A percentile compares a stretch with the other conserved stretches of the same genome.
These are phyloP conservation scores for Gymnopus androsaceus DNA, from an alignment of 1,284 basidiomycete genomes.

Conservation along the genomic window DNA sequence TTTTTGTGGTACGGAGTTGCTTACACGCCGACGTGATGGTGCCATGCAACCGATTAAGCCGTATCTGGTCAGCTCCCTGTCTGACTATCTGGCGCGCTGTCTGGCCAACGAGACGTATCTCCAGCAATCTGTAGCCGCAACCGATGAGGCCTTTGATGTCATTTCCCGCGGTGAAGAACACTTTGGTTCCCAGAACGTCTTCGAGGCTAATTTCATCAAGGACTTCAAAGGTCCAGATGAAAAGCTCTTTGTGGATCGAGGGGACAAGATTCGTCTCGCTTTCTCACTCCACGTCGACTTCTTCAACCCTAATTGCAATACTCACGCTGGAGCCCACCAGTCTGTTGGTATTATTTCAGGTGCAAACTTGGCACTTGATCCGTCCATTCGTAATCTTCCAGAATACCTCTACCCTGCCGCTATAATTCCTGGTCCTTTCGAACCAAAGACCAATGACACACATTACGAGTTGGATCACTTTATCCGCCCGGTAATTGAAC, in stretches of 20 bases:
- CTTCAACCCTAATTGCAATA: slow-evolving; percentile 13
- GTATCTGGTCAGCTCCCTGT: slow-evolving; percentile 10
- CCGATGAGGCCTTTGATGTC: background rate
- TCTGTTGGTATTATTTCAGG: slow-evolving; percentile 14
- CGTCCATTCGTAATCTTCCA: slow-evolving; percentile 25
- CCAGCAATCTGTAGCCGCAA: background rate
- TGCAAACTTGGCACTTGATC: slow-evolving; percentile 7
- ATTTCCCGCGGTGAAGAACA: background rate
- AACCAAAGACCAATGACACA: slow-evolving; percentile 16
- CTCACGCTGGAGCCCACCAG: slow-evolving; percentile 4
- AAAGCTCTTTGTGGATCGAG: slow-evolving; percentile 23
- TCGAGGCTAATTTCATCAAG: slow-evolving; percentile 21
- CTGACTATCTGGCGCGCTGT: slow-evolving; percentile 20
- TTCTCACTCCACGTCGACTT: slow-evolving; percentile 19
- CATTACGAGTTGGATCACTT: slow-evolving; percentile 22
- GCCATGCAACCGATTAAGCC: slow-evolving; percentile 15
- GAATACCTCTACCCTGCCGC: slow-evolving; percentile 33
- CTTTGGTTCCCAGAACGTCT: background rate
- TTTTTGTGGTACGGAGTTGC: slow-evolving; percentile 10
- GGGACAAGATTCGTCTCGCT: slow-evolving; percentile 18
- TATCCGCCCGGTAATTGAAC: slow-evolving; percentile 22
- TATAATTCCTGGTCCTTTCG: slow-evolving; percentile 29
- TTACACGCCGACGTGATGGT: background rate
- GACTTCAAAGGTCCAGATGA: slow-evolving; percentile 21
- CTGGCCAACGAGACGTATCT: slow-evolving; percentile 13